Percentiles rank a stretch among this genome's conserved stretches.
Evolutionary conservation across 2,329 filamentous ascomycete genomes (phyloP).

Genomic region (Ophiostoma australiae): DNA sequence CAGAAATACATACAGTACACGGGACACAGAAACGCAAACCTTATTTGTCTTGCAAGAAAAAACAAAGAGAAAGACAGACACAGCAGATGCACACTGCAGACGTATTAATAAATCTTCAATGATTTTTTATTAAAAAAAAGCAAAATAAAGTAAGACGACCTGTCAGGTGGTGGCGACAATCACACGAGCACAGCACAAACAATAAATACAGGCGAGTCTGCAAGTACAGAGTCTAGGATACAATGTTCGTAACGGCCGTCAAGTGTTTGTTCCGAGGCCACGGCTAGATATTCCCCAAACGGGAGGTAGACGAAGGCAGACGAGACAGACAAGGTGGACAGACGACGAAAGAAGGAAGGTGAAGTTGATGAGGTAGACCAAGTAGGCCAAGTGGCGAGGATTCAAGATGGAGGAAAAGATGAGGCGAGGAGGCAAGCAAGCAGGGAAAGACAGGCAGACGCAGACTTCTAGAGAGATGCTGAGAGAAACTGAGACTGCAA

Average conservation of each 20-base stretch:
- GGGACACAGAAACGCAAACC: neutral
- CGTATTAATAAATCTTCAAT: neutral
- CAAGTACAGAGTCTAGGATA: neutral
- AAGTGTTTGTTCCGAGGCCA: slow-evolving; percentile 4
- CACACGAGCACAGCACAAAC: neutral
- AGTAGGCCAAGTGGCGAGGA: neutral
- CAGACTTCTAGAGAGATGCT: neutral
- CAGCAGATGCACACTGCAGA: neutral
- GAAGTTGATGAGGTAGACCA: neutral
- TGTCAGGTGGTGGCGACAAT: neutral
- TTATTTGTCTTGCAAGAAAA: slow-evolving; percentile 8
- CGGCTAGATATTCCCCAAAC: slow-evolving; percentile 1
- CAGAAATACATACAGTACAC: neutral
- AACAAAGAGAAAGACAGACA: slow-evolving; percentile 7
- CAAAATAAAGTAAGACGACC: neutral
- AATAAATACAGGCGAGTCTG: neutral
- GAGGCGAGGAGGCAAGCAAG: neutral
- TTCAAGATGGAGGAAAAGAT: neutral
- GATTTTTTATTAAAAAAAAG: neutral
- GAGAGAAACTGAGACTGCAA: neutral
- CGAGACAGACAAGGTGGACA: no score
- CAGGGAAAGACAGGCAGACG: neutral
- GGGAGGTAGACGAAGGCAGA: neutral
- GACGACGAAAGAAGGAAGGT: no score
- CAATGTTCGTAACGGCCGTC: slow-evolving; percentile 6